These are phyloP conservation scores for Trichosanthes cucumerina DNA, from an alignment of 306 rosid genomes.

Conservation along the genomic window DNA sequence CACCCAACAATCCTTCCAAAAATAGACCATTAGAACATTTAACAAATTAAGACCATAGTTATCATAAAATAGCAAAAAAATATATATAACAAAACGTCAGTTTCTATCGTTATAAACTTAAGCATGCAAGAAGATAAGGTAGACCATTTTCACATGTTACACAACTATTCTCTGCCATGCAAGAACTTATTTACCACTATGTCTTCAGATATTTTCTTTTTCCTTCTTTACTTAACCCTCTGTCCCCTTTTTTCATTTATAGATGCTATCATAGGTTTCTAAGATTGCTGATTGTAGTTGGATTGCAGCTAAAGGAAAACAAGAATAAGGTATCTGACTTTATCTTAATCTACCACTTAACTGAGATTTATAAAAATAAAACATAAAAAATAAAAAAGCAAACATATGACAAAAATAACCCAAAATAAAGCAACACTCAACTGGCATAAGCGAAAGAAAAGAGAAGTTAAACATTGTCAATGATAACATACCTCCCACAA, in stretches of 20 bases:
- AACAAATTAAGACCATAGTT: no score
- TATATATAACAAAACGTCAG: no score
- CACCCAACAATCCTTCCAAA: neutral
- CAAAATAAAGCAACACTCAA: neutral
- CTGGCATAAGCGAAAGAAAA: neutral
- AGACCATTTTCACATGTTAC: neutral
- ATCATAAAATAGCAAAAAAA: no score
- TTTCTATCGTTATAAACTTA: no score
- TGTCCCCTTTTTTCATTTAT: neutral
- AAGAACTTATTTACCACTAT: neutral
- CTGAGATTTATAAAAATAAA: neutral
- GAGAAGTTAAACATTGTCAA: neutral
- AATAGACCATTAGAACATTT: no score
- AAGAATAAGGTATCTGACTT: neutral
- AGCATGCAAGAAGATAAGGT: neutral
- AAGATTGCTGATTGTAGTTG: neutral
- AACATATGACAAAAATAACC: neutral
- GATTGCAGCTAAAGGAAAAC: neutral
- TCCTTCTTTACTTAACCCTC: neutral
- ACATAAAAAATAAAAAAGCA: neutral
- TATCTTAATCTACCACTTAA: neutral
- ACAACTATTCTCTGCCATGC: neutral
- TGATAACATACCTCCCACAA: conserved; percentile 58
- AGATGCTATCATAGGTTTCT: neutral
- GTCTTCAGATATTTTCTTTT: neutral